Conservation (phyloP, 2,329 filamentous ascomycete species). For the Fusarium sulawesiense region DNA sequence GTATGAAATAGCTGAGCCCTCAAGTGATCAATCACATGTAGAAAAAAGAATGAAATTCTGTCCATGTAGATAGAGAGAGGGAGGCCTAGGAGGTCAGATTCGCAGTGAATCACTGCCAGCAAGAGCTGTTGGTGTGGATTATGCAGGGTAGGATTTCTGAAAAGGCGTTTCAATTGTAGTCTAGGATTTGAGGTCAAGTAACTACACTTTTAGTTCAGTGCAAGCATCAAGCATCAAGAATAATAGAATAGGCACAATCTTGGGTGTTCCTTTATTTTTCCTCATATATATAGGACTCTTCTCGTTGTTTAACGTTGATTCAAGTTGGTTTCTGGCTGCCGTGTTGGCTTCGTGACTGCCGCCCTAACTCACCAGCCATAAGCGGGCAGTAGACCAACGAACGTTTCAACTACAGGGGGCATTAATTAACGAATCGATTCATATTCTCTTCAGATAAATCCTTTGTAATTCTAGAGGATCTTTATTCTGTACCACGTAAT, state of each 20-base stretch:
- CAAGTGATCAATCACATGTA: constrained; percentile 2
- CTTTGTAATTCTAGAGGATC: not conserved
- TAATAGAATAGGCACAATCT: not conserved
- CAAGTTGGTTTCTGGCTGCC: not conserved
- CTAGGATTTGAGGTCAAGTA: not conserved
- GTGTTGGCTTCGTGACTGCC: not conserved
- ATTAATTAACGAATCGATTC: not conserved
- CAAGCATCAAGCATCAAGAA: not conserved
- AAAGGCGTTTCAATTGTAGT: not conserved
- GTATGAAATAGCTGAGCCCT: not conserved
- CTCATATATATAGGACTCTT: not conserved
- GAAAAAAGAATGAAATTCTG: not conserved
- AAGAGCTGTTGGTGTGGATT: not conserved
- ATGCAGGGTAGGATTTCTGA: not conserved
- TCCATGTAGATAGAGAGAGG: not conserved
- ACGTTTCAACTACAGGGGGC: not conserved
- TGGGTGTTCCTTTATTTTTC: not conserved
- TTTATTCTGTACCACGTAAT: not conserved
- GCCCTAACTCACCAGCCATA: not conserved
- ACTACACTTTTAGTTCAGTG: not conserved
- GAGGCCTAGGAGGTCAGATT: constrained; percentile 2
- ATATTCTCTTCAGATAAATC: not conserved
- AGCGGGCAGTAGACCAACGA: not conserved
- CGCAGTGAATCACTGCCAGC: constrained; percentile 26
- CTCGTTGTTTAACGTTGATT: not conserved